Conservation (phyloP, 305 asterid genomes). For the Fraxinus sp. region DNA sequence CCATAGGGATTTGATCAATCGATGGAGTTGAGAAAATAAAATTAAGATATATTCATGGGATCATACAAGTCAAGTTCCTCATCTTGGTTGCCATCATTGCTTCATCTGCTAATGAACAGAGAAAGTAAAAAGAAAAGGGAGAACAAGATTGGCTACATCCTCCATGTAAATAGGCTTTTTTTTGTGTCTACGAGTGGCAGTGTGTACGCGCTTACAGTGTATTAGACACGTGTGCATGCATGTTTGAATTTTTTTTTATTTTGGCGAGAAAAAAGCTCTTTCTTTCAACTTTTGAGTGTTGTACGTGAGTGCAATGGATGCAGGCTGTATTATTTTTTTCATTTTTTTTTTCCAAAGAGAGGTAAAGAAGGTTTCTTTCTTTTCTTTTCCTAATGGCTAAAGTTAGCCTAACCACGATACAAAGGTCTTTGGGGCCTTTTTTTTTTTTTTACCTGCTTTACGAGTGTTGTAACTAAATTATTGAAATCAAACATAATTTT, state of each 20-base stretch:
- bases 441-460: not conserved
- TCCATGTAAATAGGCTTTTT: slow-evolving; percentile 11
- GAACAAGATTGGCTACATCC: slow-evolving; percentile 14
- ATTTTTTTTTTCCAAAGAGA: slow-evolving; percentile 12
- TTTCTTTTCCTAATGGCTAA: slow-evolving; percentile 34
- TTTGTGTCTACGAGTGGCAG: slow-evolving; percentile 44
- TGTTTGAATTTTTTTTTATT: slow-evolving; percentile 44
- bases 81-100: slow-evolving; percentile 31
- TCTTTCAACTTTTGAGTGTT: slow-evolving; percentile 13
- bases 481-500: not conserved
- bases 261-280: slow-evolving; percentile 48
- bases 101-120: slow-evolving; percentile 10
- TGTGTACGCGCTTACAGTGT: slow-evolving; percentile 36
- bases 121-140: not conserved
- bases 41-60: slow-evolving; percentile 16
- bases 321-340: slow-evolving; percentile 26
- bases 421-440: slow-evolving; percentile 91
- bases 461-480: not conserved
- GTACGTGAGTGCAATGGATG: slow-evolving; percentile 52
- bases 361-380: slow-evolving; percentile 24
- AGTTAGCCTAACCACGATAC: slow-evolving; percentile 53
- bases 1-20: slow-evolving; percentile 28
- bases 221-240: slow-evolving; percentile 45
- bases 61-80: slow-evolving; percentile 34
- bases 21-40: slow-evolving; percentile 23